Conservation (phyloP, 495 filamentous ascomycete genomes). For the Aspergillus campestris region DNA sequence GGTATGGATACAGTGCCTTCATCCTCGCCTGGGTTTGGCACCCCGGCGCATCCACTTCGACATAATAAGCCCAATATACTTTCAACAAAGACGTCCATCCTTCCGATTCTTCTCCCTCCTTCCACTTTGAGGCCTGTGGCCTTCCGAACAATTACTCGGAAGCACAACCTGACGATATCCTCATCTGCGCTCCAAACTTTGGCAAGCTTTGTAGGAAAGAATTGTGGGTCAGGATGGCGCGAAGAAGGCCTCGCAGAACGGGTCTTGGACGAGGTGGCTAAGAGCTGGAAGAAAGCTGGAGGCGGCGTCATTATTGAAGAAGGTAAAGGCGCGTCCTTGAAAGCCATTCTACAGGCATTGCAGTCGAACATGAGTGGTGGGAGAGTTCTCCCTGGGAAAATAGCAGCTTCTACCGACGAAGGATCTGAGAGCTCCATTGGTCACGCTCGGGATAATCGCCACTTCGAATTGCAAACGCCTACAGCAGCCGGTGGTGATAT, state of each 20-base stretch:
- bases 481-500: slow-evolving; percentile 1
- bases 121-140: slow-evolving; percentile 82
- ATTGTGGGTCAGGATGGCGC: slow-evolving; percentile 93
- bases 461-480: slow-evolving; percentile 10
- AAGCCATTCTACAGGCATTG: slow-evolving; percentile 68
- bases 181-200: slow-evolving; percentile 77
- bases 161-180: slow-evolving; percentile 89
- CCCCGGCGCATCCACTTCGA: slow-evolving; percentile 63
- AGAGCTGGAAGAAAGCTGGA: slow-evolving; percentile 74
- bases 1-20: slow-evolving; percentile 59
- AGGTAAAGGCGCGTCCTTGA: slow-evolving; percentile 61
- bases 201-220: slow-evolving; percentile 79
- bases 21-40: slow-evolving; percentile 83
- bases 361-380: slow-evolving; percentile 82
- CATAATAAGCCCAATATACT: slow-evolving; percentile 34
- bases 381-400: slow-evolving; percentile 41
- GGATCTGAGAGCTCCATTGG: slow-evolving; percentile 8
- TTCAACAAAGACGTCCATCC: slow-evolving; percentile 59
- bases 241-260: slow-evolving; percentile 90
- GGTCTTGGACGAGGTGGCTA: slow-evolving; percentile 84
- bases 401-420: slow-evolving; percentile 9
- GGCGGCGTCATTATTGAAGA: slow-evolving; percentile 87
- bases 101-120: slow-evolving; percentile 82
- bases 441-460: slow-evolving; percentile 6
- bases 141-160: slow-evolving; percentile 95